These are phyloP conservation scores for Thalia dealbata DNA, from an alignment of 176 grass and related monocot species.

Conservation along the genomic window DNA sequence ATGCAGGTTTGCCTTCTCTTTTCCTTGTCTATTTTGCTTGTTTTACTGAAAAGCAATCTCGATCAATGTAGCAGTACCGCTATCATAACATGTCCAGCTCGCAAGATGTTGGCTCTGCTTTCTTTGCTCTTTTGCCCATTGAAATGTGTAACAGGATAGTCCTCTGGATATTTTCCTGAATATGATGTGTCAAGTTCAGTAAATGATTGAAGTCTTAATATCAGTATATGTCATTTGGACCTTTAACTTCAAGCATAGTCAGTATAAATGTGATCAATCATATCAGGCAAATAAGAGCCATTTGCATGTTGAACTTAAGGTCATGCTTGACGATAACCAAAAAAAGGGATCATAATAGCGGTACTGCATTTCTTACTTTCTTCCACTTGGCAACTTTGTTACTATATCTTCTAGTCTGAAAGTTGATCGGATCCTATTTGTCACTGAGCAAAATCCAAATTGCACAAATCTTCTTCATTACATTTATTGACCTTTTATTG, in stretches of 20 bases:
- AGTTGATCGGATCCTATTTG: background rate
- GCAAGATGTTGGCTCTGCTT: background rate
- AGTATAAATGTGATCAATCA: background rate
- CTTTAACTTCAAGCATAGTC: background rate
- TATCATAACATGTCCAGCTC: background rate
- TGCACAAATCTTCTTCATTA: background rate
- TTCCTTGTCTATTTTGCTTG: background rate
- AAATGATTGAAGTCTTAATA: background rate
- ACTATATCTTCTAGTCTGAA: background rate
- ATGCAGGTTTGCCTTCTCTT: conserved; percentile 43
- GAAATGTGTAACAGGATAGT: background rate
- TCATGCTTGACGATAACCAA: background rate
- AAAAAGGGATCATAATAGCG: background rate
- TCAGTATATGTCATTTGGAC: background rate
- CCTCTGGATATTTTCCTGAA: background rate
- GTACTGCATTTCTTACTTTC: background rate
- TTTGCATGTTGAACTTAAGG: background rate
- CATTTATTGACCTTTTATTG: background rate
- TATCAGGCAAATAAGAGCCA: background rate
- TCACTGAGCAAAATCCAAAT: background rate
- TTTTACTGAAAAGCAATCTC: background rate
- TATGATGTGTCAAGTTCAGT: background rate
- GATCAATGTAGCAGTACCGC: background rate
- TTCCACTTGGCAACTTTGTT: background rate
- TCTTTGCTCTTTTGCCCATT: background rate